Conservation (phyloP, 139 green algal genomes). For the Tetradesmus lagerheimii region DNA sequence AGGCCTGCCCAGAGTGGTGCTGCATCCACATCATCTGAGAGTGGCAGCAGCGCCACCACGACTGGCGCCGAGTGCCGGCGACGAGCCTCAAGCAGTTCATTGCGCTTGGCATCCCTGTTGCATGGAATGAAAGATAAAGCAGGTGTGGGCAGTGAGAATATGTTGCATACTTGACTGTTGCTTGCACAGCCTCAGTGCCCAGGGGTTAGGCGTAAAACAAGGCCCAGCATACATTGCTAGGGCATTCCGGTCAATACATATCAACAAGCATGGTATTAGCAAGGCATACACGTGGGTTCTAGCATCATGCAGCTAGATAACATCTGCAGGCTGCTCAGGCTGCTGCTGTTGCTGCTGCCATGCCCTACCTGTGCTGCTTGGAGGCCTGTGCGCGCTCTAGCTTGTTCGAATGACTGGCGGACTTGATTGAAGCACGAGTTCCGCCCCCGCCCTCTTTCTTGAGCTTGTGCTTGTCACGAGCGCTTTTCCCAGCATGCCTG, state of each 20-base stretch:
- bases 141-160: neutral
- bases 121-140: neutral
- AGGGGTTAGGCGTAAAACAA: neutral
- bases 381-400: slow-evolving; percentile 68
- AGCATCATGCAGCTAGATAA: neutral
- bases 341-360: neutral
- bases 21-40: slow-evolving; percentile 70
- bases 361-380: slow-evolving; percentile 69
- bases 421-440: slow-evolving; percentile 44
- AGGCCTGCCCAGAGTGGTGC: slow-evolving; percentile 57
- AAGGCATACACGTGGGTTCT: neutral
- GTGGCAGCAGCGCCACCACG: slow-evolving; percentile 79
- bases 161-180: too few relatives aligned
- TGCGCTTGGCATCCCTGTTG: slow-evolving; percentile 74
- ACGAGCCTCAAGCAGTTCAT: slow-evolving; percentile 68
- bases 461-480: slow-evolving; percentile 76
- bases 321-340: neutral
- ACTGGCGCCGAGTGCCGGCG: slow-evolving; percentile 61
- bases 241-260: too few relatives aligned
- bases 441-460: slow-evolving; percentile 56
- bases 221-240: neutral
- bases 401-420: slow-evolving; percentile 59
- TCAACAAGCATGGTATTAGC: too few relatives aligned
- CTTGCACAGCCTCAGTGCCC: too few relatives aligned
- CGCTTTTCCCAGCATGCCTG: slow-evolving; percentile 74